Evolutionary conservation across 805 yeast species (phyloP).

Genomic region (Clavispora fructus): DNA sequence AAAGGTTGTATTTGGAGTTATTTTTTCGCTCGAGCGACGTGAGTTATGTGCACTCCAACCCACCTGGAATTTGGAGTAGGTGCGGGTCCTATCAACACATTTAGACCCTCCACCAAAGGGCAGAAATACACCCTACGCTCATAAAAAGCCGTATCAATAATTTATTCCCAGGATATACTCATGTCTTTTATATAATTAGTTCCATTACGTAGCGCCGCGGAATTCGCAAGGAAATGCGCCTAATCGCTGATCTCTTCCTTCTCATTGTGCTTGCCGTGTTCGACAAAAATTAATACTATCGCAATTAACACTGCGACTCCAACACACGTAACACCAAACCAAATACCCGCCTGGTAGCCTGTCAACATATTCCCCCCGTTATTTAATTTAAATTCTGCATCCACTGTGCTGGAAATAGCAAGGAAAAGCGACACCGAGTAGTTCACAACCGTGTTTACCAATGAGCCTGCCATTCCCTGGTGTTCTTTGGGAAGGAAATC

Average conservation of each 20-base stretch:
- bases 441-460: slow-evolving; percentile 65
- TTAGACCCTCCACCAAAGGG: neutral
- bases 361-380: slow-evolving; percentile 17
- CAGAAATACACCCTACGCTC: neutral
- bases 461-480: slow-evolving; percentile 77
- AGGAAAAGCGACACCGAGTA: slow-evolving; percentile 66
- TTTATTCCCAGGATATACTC: neutral
- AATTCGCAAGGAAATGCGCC: neutral
- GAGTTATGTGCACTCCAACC: neutral
- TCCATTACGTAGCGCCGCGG: neutral
- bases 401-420: slow-evolving; percentile 69
- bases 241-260: neutral
- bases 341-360: slow-evolving; percentile 54
- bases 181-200: neutral
- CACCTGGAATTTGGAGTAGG: neutral
- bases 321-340: slow-evolving; percentile 58
- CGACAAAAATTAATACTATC: slow-evolving; percentile 17
- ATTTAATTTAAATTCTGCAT: slow-evolving; percentile 17
- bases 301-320: slow-evolving; percentile 38
- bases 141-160: no score
- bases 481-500: slow-evolving; percentile 54
- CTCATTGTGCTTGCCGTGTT: slow-evolving; percentile 2
- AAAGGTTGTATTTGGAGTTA: neutral
- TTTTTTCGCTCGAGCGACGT: neutral
- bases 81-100: neutral